Evolutionary conservation across 2,329 filamentous ascomycete species (phyloP).

Genomic region (Trichoderma sp.): DNA sequence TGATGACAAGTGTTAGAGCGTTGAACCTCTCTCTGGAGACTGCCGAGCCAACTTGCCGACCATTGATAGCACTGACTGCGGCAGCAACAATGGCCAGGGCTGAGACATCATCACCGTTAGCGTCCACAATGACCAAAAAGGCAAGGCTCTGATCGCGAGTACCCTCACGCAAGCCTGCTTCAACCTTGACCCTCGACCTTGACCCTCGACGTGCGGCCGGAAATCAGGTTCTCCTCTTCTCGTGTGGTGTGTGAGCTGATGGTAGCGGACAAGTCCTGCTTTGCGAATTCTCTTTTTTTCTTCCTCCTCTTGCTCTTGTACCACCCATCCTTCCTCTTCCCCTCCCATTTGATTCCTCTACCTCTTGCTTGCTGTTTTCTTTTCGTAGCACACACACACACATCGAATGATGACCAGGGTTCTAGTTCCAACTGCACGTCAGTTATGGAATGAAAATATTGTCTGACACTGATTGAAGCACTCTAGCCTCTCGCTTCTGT

Average conservation of each 20-base stretch:
- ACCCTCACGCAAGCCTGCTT: conserved; percentile 56
- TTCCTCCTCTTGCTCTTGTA: neutral
- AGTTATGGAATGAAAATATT: neutral
- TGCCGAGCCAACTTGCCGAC: conserved; percentile 48
- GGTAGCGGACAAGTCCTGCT: conserved; percentile 42
- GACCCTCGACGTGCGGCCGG: conserved; percentile 50
- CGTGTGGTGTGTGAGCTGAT: conserved; percentile 56
- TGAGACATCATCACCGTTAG: conserved; percentile 50
- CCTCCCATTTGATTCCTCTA: neutral
- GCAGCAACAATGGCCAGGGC: conserved; percentile 40
- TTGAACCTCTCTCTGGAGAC: conserved; percentile 47
- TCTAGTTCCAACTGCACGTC: neutral
- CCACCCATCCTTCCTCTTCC: neutral
- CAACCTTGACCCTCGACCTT: conserved; percentile 57
- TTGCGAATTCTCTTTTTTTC: neutral
- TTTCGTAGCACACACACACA: neutral
- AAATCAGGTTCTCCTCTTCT: conserved; percentile 54
- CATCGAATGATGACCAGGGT: neutral
- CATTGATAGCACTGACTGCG: conserved; percentile 44
- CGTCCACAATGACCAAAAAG: conserved; percentile 47
- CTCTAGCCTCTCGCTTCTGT: neutral
- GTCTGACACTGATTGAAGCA: neutral
- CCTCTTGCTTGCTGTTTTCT: neutral
- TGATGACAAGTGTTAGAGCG: conserved; percentile 44
- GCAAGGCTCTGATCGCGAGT: conserved; percentile 52